Conservation (phyloP, 352 stramenopile genomes). For the Pythium rishiriense region DNA sequence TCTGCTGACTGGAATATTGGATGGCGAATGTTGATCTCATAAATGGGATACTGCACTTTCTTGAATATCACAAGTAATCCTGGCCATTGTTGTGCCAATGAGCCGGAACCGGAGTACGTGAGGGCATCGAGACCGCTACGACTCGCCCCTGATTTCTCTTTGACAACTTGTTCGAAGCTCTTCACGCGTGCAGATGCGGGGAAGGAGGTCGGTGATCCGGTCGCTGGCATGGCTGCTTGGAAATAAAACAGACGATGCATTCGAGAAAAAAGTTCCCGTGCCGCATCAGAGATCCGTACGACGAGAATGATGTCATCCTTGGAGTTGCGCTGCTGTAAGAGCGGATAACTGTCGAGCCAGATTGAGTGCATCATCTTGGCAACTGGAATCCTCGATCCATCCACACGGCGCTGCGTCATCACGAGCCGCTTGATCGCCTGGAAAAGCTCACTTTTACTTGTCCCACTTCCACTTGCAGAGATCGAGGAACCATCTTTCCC, state of each 20-base stretch:
- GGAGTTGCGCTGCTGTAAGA: constrained; percentile 24
- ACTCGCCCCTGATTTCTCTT: constrained; percentile 10
- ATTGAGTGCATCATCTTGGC: constrained; percentile 59
- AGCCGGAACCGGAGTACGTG: constrained; percentile 10
- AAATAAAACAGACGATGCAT: constrained; percentile 83
- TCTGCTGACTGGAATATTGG: constrained; percentile 50
- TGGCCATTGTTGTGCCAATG: constrained; percentile 54
- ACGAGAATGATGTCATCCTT: constrained; percentile 46
- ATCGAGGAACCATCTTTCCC: background rate
- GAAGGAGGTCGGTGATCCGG: constrained; percentile 3
- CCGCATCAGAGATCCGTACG: constrained; percentile 42
- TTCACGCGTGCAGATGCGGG: constrained; percentile 17
- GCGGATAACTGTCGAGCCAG: constrained; percentile 46
- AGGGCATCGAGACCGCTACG: constrained; percentile 15
- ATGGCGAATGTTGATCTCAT: constrained; percentile 34
- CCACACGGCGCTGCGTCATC: constrained; percentile 64
- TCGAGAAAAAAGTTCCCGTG: constrained; percentile 53
- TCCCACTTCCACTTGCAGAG: constrained; percentile 12
- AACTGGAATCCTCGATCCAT: constrained; percentile 70
- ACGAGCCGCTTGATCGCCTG: constrained; percentile 45
- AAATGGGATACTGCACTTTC: constrained; percentile 61
- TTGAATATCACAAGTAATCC: constrained; percentile 76
- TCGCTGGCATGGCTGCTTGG: constrained; percentile 38
- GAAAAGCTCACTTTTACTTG: constrained; percentile 44
- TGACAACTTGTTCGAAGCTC: constrained; percentile 25